Percentiles rank a stretch among this genome's conserved stretches.
phyloP scores from a whole-genome alignment of 2,329 filamentous ascomycete species.

The Penicillium digitatum region DNA sequence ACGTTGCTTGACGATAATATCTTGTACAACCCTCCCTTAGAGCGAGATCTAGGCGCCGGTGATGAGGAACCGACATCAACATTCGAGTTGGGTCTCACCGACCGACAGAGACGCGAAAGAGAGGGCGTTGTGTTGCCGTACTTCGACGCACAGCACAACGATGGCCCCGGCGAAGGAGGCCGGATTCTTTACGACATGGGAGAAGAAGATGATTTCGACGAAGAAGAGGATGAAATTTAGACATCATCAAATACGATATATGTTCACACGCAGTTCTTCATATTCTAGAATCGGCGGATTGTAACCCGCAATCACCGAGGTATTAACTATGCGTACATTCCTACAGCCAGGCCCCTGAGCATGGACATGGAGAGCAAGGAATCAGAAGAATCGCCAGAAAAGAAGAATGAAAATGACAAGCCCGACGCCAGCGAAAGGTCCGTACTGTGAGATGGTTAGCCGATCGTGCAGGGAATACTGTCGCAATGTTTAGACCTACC shows the following conservation, averaged over 20 bases:
- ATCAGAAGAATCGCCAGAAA: conserved; percentile 86
- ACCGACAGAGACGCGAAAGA: conserved; percentile 80
- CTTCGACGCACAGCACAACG: conserved; percentile 83
- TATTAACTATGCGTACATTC: conserved; percentile 39
- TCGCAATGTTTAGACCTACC: conserved; percentile 39
- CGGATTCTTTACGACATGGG: conserved; percentile 97
- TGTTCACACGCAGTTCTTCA: conserved; percentile 6
- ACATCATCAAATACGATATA: not conserved
- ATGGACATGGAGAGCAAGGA: conserved; percentile 7
- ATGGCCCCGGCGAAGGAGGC: conserved; percentile 73
- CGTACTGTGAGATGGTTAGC: conserved; percentile 58
- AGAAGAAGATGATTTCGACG: conserved; percentile 92
- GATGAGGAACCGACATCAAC: conserved; percentile 66
- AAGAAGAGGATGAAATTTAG: conserved; percentile 88
- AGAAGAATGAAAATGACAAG: conserved; percentile 82
- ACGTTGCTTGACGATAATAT: conserved; percentile 73
- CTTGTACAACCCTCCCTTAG: conserved; percentile 55
- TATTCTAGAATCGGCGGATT: conserved; percentile 20
- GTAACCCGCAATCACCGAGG: conserved; percentile 33
- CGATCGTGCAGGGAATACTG: not conserved
- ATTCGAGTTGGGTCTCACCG: conserved; percentile 81
- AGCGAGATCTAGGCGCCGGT: conserved; percentile 38
- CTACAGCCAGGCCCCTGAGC: conserved; percentile 23
- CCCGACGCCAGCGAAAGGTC: conserved; percentile 76
- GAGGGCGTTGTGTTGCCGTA: conserved; percentile 92